Percentiles rank a stretch among this genome's conserved stretches.
Evolutionary conservation across 2,329 filamentous ascomycete genomes (phyloP).

Genomic region (Penicillium sp.): DNA sequence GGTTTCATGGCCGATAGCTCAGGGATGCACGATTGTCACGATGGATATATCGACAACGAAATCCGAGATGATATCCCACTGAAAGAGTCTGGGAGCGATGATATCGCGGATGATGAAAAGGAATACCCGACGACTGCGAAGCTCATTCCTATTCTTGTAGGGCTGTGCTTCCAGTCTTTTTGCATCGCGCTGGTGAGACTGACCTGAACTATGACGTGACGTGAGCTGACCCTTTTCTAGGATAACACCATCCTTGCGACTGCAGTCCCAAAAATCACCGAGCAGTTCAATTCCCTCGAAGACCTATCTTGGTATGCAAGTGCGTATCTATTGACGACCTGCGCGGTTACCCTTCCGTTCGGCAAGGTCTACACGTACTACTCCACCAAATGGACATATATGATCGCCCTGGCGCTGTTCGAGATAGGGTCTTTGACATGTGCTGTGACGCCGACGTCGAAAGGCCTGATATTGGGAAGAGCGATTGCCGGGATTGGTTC

Average conservation of each 20-base stretch:
- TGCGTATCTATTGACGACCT: conserved; percentile 45
- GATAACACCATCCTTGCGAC: conserved; percentile 47
- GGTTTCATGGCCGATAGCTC: conserved; percentile 11
- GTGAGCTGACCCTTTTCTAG: conserved; percentile 12
- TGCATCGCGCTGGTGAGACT: conserved; percentile 36
- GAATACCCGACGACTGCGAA: conserved; percentile 35
- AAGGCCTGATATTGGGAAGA: conserved; percentile 41
- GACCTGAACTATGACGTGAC: background rate
- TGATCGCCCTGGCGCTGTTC: conserved; percentile 41
- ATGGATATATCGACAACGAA: conserved; percentile 7
- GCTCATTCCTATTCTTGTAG: conserved; percentile 35
- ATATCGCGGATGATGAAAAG: conserved; percentile 23
- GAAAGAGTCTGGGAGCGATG: conserved; percentile 12
- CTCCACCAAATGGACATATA: conserved; percentile 44
- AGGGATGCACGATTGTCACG: conserved; percentile 9
- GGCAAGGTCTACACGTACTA: conserved; percentile 47
- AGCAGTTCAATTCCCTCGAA: conserved; percentile 46
- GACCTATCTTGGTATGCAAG: conserved; percentile 52
- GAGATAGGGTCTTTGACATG: conserved; percentile 43
- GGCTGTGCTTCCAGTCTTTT: conserved; percentile 39
- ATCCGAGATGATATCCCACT: conserved; percentile 21
- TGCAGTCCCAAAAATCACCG: conserved; percentile 49
- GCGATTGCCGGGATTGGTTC: conserved; percentile 43
- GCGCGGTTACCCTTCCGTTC: conserved; percentile 43
- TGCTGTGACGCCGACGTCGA: conserved; percentile 38